A percentile compares a stretch with the other conserved stretches of the same genome.
These are phyloP conservation scores for Phytophthora litchii DNA, from an alignment of 352 stramenopile species.

Conservation along the genomic window DNA sequence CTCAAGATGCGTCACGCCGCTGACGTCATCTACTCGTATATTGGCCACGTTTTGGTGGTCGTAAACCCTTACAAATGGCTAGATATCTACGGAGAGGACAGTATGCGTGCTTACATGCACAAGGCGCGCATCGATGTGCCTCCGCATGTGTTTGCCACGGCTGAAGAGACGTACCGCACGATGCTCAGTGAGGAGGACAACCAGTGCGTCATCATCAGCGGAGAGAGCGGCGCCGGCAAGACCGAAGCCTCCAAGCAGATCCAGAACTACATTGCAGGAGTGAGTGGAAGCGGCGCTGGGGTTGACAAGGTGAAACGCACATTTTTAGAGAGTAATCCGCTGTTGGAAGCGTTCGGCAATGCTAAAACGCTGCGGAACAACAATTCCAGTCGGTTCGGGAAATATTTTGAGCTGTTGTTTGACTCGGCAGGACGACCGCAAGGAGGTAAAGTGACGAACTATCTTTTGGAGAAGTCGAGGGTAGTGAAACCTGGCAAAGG, in stretches of 20 bases:
- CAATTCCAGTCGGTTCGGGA: conserved; percentile 96
- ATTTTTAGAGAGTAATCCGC: conserved; percentile 94
- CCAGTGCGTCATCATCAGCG: conserved; percentile 91
- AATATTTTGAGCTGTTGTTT: conserved; percentile 96
- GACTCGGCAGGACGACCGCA: conserved; percentile 82
- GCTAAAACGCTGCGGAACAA: conserved; percentile 95
- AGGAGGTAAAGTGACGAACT: conserved; percentile 92
- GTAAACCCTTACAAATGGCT: conserved; percentile 93
- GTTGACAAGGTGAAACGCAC: conserved; percentile 90
- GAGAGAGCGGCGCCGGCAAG: conserved; percentile 86
- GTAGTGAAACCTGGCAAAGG: conserved; percentile 85
- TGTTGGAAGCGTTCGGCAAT: conserved; percentile 97
- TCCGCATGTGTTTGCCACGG: conserved; percentile 87
- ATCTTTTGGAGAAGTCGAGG: conserved; percentile 92
- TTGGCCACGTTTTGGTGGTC: conserved; percentile 87
- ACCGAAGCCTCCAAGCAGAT: conserved; percentile 91
- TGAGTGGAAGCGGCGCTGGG: conserved; percentile 75
- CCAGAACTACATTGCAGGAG: conserved; percentile 89
- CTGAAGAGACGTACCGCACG: conserved; percentile 86
- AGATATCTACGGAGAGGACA: conserved; percentile 86
- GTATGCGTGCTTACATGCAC: conserved; percentile 83
- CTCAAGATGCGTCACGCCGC: conserved; percentile 87
- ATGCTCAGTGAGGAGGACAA: conserved; percentile 91
- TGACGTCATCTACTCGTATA: conserved; percentile 90
- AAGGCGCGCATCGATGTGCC: conserved; percentile 88